These are phyloP conservation scores for Laetiporus sulphureus DNA, from an alignment of 1,284 basidiomycete species.

Conservation along the genomic window DNA sequence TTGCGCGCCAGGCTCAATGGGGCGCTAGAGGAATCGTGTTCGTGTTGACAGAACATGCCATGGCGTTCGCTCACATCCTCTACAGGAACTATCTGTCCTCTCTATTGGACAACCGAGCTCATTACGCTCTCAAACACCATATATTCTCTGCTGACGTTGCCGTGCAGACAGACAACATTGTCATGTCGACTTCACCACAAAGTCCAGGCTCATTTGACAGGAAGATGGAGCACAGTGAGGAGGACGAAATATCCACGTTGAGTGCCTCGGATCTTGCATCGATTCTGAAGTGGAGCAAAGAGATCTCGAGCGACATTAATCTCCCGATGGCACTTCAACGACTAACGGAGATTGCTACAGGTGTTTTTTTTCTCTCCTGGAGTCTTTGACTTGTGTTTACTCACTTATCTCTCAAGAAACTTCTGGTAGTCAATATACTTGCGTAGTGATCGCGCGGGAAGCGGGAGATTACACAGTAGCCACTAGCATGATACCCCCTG, in stretches of 20 bases:
- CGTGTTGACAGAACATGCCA: too few species aligned
- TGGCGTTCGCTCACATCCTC: neutral
- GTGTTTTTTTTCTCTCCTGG: slow-evolving; percentile 30
- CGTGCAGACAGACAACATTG: slow-evolving; percentile 54
- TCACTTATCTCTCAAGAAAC: slow-evolving; percentile 36
- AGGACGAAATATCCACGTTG: slow-evolving; percentile 43
- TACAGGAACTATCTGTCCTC: slow-evolving; percentile 44
- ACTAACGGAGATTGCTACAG: slow-evolving; percentile 63
- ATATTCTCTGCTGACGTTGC: slow-evolving; percentile 53
- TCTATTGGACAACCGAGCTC: slow-evolving; percentile 36
- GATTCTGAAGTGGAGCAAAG: slow-evolving; percentile 64
- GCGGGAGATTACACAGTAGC: slow-evolving; percentile 64
- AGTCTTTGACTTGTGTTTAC: neutral
- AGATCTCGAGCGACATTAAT: slow-evolving; percentile 67
- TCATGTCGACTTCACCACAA: slow-evolving; percentile 27
- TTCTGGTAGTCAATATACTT: slow-evolving; percentile 59
- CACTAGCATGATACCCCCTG: slow-evolving; percentile 54
- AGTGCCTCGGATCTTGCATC: slow-evolving; percentile 53
- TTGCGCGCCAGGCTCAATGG: slow-evolving; percentile 60
- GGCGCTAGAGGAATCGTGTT: slow-evolving; percentile 67
- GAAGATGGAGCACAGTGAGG: slow-evolving; percentile 35
- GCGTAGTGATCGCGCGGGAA: slow-evolving; percentile 60
- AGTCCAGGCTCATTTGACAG: slow-evolving; percentile 27
- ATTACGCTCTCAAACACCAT: slow-evolving; percentile 42
- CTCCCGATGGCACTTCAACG: slow-evolving; percentile 53